Percentiles rank a stretch among this genome's conserved stretches.
Evolutionary conservation across 176 grass and related monocot species (phyloP).

Genomic region (Oryza meyeriana): DNA sequence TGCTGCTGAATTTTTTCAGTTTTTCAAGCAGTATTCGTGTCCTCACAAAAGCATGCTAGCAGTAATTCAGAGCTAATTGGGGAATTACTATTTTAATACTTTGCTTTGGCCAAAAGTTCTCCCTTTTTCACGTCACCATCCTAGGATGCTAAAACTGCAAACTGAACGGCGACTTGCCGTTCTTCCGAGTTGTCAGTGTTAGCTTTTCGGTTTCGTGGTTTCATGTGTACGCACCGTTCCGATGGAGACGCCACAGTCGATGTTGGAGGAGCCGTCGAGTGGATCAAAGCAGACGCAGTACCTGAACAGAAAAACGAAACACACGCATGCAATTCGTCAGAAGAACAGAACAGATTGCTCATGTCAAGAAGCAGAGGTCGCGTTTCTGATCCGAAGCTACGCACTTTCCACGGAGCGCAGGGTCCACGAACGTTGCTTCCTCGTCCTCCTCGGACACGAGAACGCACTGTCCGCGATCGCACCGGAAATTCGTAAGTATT

Average conservation of each 20-base stretch:
- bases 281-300: conserved; percentile 98
- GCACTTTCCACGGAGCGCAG: conserved; percentile 71
- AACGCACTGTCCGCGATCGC: conserved; percentile 48
- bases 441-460: conserved; percentile 97
- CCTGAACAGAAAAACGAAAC: conserved; percentile 10
- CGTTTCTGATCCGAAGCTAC: neutral
- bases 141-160: neutral
- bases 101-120: neutral
- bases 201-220: neutral
- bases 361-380: neutral
- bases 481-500: neutral
- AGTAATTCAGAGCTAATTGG: neutral
- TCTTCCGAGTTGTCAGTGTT: neutral
- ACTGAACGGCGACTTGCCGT: neutral
- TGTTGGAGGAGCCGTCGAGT: conserved; percentile 96
- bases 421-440: conserved; percentile 89
- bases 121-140: neutral
- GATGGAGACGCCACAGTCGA: conserved; percentile 98
- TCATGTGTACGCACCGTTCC: conserved; percentile 67
- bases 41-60: neutral
- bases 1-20: neutral
- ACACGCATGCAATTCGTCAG: neutral
- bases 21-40: neutral
- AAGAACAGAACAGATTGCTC: neutral
- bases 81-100: neutral